Conservation (phyloP, 169 alveolate species). For the Miamiensis avidus region DNA sequence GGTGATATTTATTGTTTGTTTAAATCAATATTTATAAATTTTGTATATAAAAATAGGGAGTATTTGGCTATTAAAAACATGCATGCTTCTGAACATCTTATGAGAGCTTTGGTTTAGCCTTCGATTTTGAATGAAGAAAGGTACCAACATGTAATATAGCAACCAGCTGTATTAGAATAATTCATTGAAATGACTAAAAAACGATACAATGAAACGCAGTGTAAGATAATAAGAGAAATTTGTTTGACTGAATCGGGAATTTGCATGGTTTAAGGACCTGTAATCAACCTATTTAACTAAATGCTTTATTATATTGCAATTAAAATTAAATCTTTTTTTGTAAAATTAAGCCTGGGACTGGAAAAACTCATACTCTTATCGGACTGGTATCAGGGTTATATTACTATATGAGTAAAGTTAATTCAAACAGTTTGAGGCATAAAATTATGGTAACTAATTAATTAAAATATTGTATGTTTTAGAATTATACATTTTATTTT, state of each 20-base stretch:
- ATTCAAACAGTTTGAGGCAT: neutral
- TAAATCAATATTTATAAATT: too few relatives aligned
- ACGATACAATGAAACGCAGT: slow-evolving; percentile 23
- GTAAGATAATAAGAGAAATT: slow-evolving; percentile 53
- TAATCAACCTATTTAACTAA: neutral
- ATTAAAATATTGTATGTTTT: too few relatives aligned
- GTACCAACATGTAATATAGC: neutral
- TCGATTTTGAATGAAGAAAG: neutral
- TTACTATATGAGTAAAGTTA: slow-evolving; percentile 30
- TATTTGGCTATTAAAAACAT: slow-evolving; percentile 17
- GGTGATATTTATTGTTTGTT: neutral
- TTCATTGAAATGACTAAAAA: slow-evolving; percentile 13
- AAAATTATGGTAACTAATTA: slow-evolving; percentile 39
- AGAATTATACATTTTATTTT: too few relatives aligned
- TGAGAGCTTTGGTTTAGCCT: neutral
- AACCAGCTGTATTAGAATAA: neutral
- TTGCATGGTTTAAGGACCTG: slow-evolving; percentile 81
- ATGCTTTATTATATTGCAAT: neutral
- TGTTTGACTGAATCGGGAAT: slow-evolving; percentile 61
- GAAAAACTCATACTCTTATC: slow-evolving; percentile 82
- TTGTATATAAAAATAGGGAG: slow-evolving; percentile 14
- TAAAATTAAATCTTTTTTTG: neutral
- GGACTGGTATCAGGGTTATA: slow-evolving; percentile 68
- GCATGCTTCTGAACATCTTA: neutral
- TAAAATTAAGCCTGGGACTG: slow-evolving; percentile 84